Evolutionary conservation across 495 filamentous ascomycete genomes (phyloP), one percentile per base, ranked within the genome.

Genomic region (Aspergillus wentii): DNA sequence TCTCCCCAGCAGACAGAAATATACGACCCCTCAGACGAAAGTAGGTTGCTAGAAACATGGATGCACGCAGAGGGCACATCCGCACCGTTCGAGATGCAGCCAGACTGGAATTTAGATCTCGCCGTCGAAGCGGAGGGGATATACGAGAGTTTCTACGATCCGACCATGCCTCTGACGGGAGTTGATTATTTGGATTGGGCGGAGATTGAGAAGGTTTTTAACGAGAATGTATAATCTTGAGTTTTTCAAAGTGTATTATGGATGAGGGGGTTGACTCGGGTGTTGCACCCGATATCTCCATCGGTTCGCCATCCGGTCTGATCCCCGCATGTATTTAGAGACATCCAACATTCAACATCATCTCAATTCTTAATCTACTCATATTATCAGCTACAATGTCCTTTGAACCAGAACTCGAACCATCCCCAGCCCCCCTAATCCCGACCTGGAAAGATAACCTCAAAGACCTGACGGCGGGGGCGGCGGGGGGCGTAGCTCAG

Each of bases 391-490:
- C n/a, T n/a, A n/a, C n/a, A n/a, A n/a, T n/a, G n/a, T n/a, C n/a
- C n/a, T n/a, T n/a, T n/a, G n/a, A n/a, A n/a, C n/a, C n/a, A n/a
- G n/a, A n/a, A n/a, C n/a, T n/a, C n/a, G n/a, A n/a, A n/a, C n/a
- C n/a, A n/a, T n/a, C n/a, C n/a, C n/a, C n/a, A n/a, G n/a, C n/a
- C n/a, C n/a, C n/a, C n/a, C n/a, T n/a, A n/a, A n/a, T n/a, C n/a
- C n/a, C n/a, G n/a, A n/a, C n/a, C n/a, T n/a, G n/a, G n/a, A n/a
- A n/a, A n/a, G n/a, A n/a, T n/a, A n/a, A n/a, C n/a, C n/a, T n/a
- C n/a, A 94, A 94, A 63, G 86, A 92, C 56, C 64, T 94, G 14
- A 80, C 88, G 50, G 77, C 85, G 13, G 88, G 88, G 30, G 87
- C 88, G 32, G 80, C 74, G 2, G 88, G 88, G 29, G 88, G 88